phyloP scores from a whole-genome alignment of 805 yeast genomes.

The Wickerhamiella spandovensis region DNA sequence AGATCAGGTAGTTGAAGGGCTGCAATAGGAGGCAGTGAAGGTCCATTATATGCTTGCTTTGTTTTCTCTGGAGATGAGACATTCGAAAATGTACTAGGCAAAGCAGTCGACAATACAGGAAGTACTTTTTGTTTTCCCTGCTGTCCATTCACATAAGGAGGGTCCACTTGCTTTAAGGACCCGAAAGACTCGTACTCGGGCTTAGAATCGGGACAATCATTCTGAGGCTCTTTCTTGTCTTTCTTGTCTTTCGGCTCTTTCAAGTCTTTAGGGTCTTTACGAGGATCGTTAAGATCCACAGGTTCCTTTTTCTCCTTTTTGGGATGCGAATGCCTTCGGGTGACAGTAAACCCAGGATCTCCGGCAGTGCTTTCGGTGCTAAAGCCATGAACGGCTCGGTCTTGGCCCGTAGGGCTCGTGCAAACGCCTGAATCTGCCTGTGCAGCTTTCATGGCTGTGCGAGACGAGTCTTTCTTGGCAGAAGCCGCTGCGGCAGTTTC shows the following conservation, averaged over 20 bases:
- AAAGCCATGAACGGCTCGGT: neutral
- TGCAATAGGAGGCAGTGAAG: neutral
- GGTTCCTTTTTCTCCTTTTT: neutral
- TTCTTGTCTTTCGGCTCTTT: no score
- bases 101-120: no score
- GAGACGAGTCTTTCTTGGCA: neutral
- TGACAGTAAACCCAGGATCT: neutral
- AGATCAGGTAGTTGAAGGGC: neutral
- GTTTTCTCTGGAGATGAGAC: neutral
- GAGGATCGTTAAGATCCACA: no score
- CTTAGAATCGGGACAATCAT: no score
- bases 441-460: neutral
- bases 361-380: neutral
- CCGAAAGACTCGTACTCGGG: no score
- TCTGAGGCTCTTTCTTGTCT: no score
- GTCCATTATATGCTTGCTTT: neutral
- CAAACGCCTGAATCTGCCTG: neutral
- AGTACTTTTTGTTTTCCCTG: no score
- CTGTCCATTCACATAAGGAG: no score
- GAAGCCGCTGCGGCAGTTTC: neutral
- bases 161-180: no score
- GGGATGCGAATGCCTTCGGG: neutral
- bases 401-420: neutral
- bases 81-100: no score
- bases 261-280: no score